Percentiles rank a stretch among this genome's conserved stretches.
Conservation (phyloP, 306 rosid genomes). For the Quercus parvula region DNA sequence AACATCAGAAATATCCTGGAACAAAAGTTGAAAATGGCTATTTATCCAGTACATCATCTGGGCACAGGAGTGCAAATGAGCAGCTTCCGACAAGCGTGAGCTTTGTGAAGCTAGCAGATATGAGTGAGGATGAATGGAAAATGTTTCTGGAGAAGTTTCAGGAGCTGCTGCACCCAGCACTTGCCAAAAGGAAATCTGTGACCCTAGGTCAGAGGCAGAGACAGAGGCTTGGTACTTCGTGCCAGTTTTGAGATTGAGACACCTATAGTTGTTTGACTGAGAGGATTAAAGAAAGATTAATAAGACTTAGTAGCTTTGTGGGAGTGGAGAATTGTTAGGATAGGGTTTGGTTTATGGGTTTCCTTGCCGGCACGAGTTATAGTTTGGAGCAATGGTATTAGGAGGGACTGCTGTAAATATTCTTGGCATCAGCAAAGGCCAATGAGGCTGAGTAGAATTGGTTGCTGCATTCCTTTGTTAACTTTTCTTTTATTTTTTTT, state of each 20-base stretch:
- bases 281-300: conserved; percentile 31
- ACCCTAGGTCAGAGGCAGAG: conserved; percentile 82
- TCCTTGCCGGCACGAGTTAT: conserved; percentile 28
- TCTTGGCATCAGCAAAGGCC: conserved; percentile 30
- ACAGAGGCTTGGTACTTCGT: conserved; percentile 97
- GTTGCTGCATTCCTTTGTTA: conserved; percentile 57
- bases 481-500: conserved; percentile 16
- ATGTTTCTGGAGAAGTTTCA: conserved; percentile 73
- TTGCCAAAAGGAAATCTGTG: conserved; percentile 59
- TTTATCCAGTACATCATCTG: conserved; percentile 57
- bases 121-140: conserved; percentile 79
- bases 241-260: conserved; percentile 83
- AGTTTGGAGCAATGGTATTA: conserved; percentile 33
- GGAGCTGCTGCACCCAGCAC: conserved; percentile 76
- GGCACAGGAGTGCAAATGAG: conserved; percentile 87
- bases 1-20: conserved; percentile 38
- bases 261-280: conserved; percentile 34
- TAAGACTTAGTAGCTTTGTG: conserved; percentile 41
- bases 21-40: conserved; percentile 53
- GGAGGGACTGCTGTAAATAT: conserved; percentile 61
- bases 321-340: conserved; percentile 42
- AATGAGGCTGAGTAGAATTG: conserved; percentile 45
- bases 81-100: conserved; percentile 82
- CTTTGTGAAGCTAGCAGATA: conserved; percentile 77
- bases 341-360: conserved; percentile 40